Percentiles rank a stretch among this genome's conserved stretches.
Conservation (phyloP, 768 basidiomycete genomes). For the Gloeostereum incarnatum region DNA sequence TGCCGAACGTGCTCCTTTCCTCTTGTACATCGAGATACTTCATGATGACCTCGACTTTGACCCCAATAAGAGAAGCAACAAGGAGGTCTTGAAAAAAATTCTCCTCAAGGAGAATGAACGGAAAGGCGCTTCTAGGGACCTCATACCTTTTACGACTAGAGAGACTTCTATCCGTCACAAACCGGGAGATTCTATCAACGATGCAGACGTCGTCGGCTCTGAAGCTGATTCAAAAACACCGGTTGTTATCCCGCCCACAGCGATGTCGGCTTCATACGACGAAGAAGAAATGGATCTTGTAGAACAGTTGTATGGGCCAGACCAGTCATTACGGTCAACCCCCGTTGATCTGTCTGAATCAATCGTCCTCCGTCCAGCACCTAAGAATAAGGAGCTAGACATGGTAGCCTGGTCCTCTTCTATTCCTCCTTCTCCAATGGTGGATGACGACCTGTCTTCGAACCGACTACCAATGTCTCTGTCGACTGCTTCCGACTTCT, state of each 20-base stretch:
- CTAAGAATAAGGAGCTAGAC: constrained; percentile 86
- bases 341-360: constrained; percentile 78
- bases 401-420: constrained; percentile 76
- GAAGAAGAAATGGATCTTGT: constrained; percentile 95
- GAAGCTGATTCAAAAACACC: too few species aligned
- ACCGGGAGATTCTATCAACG: constrained; percentile 11
- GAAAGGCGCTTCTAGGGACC: constrained; percentile 47
- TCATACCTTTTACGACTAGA: constrained; percentile 43
- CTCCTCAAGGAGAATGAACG: constrained; percentile 56
- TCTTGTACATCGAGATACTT: constrained; percentile 87
- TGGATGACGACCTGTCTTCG: constrained; percentile 11
- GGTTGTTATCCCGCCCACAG: constrained; percentile 10
- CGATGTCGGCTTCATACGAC: constrained; percentile 21
- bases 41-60: constrained; percentile 90
- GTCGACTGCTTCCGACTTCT: constrained; percentile 1
- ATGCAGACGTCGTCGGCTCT: constrained; percentile 20
- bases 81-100: constrained; percentile 75
- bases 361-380: constrained; percentile 71
- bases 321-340: constrained; percentile 60
- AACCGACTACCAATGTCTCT: constrained; percentile 6
- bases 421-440: constrained; percentile 23
- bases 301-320: constrained; percentile 86
- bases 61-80: constrained; percentile 72
- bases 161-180: constrained; percentile 13
- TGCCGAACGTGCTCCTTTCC: constrained; percentile 90